Percentiles rank a stretch among this genome's conserved stretches.
These are phyloP conservation scores for Aspergillus sp. DNA, from an alignment of 2,329 filamentous ascomycete genomes.

Conservation along the genomic window DNA sequence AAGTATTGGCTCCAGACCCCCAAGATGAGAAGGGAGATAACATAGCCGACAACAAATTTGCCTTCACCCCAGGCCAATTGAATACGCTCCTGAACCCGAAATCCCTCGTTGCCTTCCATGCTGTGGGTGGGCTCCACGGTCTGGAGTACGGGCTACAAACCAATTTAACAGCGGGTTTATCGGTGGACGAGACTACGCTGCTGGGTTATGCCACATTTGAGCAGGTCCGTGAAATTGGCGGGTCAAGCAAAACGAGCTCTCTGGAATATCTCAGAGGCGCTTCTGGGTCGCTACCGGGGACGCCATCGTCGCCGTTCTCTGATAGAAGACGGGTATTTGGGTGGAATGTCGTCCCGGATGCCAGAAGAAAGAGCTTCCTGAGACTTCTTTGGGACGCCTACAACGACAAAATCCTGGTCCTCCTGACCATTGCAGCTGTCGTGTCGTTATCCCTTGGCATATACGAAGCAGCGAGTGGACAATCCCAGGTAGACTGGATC, in stretches of 20 bases:
- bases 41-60: constrained; percentile 64
- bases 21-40: constrained; percentile 65
- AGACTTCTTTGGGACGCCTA: constrained; percentile 71
- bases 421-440: constrained; percentile 64
- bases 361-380: constrained; percentile 64
- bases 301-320: constrained; percentile 41
- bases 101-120: constrained; percentile 67
- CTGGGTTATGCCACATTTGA: constrained; percentile 11
- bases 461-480: constrained; percentile 58
- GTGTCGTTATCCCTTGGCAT: constrained; percentile 69
- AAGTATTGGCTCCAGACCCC: constrained; percentile 64
- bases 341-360: constrained; percentile 62
- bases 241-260: neutral
- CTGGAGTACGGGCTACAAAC: constrained; percentile 69
- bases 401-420: constrained; percentile 72
- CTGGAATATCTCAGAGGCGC: neutral
- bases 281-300: neutral
- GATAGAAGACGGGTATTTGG: constrained; percentile 68
- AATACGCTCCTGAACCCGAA: constrained; percentile 76
- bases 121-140: constrained; percentile 67
- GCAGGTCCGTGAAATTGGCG: neutral
- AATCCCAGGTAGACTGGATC: constrained; percentile 67
- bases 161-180: constrained; percentile 61
- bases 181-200: constrained; percentile 60
- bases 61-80: constrained; percentile 66